phyloP scores from a whole-genome alignment of 116 monocot genomes.

The Zostera marina region DNA sequence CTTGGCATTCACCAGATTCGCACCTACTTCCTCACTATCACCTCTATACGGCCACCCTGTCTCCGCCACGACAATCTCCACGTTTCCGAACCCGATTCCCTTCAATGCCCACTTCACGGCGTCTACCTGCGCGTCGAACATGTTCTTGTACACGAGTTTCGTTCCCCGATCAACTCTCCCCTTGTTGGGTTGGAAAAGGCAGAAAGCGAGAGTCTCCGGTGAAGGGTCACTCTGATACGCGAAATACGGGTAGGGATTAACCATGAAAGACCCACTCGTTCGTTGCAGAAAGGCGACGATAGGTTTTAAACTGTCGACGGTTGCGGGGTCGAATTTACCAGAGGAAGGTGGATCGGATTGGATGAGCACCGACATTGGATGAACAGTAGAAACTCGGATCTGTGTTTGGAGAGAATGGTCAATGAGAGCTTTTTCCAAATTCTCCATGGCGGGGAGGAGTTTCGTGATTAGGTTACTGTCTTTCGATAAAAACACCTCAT shows the following conservation, averaged over 20 bases:
- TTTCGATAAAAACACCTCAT: constrained; percentile 43
- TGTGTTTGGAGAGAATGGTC: not conserved
- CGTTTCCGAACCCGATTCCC: constrained; percentile 29
- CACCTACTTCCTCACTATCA: constrained; percentile 35
- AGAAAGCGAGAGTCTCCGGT: constrained; percentile 54
- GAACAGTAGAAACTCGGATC: constrained; percentile 6
- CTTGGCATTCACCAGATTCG: constrained; percentile 35
- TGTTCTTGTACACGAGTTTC: constrained; percentile 52
- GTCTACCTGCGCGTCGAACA: constrained; percentile 90
- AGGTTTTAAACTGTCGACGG: not conserved
- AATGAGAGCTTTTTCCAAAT: constrained; percentile 21
- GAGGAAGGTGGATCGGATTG: constrained; percentile 5
- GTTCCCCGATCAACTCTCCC: constrained; percentile 44
- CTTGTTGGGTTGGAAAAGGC: constrained; percentile 36
- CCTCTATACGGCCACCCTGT: constrained; percentile 86
- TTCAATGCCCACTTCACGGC: constrained; percentile 46
- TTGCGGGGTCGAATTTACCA: not conserved
- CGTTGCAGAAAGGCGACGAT: not conserved
- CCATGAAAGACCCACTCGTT: constrained; percentile 4
- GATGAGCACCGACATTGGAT: constrained; percentile 4
- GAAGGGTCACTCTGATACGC: constrained; percentile 52
- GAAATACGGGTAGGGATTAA: constrained; percentile 61
- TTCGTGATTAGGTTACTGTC: constrained; percentile 23
- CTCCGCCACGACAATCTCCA: constrained; percentile 62
- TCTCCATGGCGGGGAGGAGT: constrained; percentile 59